Evolutionary conservation across 306 rosid species (phyloP), one percentile per base, ranked within the genome.

Genomic region (Sicyos edulis): DNA sequence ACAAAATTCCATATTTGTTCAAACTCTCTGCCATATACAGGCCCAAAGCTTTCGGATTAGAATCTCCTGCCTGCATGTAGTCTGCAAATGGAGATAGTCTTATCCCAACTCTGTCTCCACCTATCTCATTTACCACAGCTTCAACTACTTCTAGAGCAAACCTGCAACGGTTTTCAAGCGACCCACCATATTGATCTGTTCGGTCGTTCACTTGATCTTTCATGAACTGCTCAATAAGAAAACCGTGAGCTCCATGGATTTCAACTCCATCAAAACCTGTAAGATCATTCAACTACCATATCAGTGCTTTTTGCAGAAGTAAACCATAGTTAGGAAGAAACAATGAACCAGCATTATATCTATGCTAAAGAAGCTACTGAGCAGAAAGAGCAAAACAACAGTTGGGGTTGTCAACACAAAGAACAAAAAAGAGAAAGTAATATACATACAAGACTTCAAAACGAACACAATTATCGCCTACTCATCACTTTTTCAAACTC

Each of bases 31-130:
- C 96, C 87, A 91, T 74, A 73, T 85, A 54, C 24, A 87, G 51
- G 15, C 83, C 91, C 22, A 91, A 57, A 17, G 84, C 86, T 13
- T 75, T 55, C n/a, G 96, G 97, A 68, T 88, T 54, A 0, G 97
- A 82, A 64, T 91, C 97, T 20, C 77, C 85, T 1, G 88, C 80
- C 21, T 80, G 87, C 51, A 74, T 80, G 32, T 74, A 87, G 52
- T 84, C 73, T 0, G 87, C 74, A 22, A 82, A 88, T n/a, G 97
- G 96, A 7, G 97, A 91, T 1, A 88, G 82, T 70, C 91, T 82
- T 2, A 91, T 78, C 49, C 97, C 97, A 32, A 88, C 96, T 80
- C 55, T 87, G 3, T 84, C 81, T 13, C 82, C 79, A 24, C 96
- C 91, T 2, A 88, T 84, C 54, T 91, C 88, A 0, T 84, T 67